phyloP scores from a whole-genome alignment of 2,329 filamentous ascomycete species.

The Cladosporium sphaerospermum region DNA sequence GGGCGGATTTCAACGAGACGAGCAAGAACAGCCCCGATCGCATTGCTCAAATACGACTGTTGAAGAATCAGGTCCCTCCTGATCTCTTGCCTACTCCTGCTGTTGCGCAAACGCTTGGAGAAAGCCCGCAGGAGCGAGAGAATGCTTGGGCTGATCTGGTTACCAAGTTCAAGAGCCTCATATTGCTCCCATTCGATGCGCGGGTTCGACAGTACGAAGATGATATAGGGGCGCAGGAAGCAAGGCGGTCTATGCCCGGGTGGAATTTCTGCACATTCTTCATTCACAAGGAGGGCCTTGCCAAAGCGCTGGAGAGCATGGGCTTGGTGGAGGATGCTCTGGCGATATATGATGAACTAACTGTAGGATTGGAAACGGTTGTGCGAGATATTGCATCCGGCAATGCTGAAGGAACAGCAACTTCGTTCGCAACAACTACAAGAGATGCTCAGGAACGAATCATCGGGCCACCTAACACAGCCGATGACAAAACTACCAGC shows the following conservation, averaged over 20 bases:
- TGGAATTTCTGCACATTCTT: constrained; percentile 99
- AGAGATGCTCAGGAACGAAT: constrained; percentile 53
- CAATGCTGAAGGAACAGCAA: constrained; percentile 60
- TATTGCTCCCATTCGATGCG: constrained; percentile 82
- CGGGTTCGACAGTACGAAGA: constrained; percentile 93
- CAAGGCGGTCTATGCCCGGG: constrained; percentile 76
- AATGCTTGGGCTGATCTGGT: constrained; percentile 80
- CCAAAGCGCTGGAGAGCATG: constrained; percentile 90
- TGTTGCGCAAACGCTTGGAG: constrained; percentile 50
- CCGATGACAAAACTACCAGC: constrained; percentile 9
- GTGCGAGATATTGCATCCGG: constrained; percentile 64
- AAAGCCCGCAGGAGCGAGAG: constrained; percentile 71
- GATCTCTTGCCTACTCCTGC: constrained; percentile 40
- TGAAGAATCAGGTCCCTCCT: constrained; percentile 41
- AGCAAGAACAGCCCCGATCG: constrained; percentile 68
- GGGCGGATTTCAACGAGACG: constrained; percentile 75
- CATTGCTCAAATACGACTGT: constrained; percentile 76
- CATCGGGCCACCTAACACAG: constrained; percentile 9
- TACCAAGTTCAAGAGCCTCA: constrained; percentile 77
- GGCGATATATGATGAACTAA: constrained; percentile 90
- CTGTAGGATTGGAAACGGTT: constrained; percentile 75
- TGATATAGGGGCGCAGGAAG: constrained; percentile 90
- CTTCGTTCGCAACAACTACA: constrained; percentile 65
- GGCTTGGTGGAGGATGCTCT: constrained; percentile 92
- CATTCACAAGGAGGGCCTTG: constrained; percentile 90